phyloP scores from a whole-genome alignment of 495 filamentous ascomycete species.

The Podospora bellae-mahoneyi region DNA sequence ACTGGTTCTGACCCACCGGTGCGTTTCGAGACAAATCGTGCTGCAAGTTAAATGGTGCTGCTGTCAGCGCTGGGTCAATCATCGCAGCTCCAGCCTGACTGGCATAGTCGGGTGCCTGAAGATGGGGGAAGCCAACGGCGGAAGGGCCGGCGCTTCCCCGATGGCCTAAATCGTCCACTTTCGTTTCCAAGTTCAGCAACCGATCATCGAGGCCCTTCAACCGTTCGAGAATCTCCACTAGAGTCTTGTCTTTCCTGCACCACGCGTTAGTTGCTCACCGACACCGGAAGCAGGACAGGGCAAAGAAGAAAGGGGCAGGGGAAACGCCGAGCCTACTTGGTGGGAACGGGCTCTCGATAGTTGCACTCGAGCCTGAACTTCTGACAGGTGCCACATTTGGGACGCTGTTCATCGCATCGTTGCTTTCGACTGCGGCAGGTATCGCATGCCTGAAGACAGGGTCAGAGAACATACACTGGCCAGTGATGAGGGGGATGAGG shows the following conservation, averaged over 20 bases:
- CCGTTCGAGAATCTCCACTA: constrained; percentile 56
- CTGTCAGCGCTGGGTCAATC: constrained; percentile 15
- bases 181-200: constrained; percentile 50
- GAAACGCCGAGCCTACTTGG: constrained; percentile 50
- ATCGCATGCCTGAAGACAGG: constrained; percentile 59
- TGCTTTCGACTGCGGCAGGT: constrained; percentile 83
- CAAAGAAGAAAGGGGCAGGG: constrained; percentile 2
- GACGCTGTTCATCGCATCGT: constrained; percentile 84
- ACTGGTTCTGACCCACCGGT: constrained; percentile 26
- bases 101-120: background rate
- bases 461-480: background rate
- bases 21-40: background rate
- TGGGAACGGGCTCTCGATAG: constrained; percentile 60
- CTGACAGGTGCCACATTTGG: constrained; percentile 64
- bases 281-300: background rate
- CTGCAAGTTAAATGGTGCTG: constrained; percentile 17
- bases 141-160: constrained; percentile 18
- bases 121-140: background rate
- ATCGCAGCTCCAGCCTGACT: background rate
- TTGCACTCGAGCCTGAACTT: constrained; percentile 52
- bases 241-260: constrained; percentile 58
- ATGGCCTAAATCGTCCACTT: constrained; percentile 44
- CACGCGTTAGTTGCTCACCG: constrained; percentile 18
- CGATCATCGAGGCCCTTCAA: constrained; percentile 49
- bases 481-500: background rate